A percentile compares a stretch with the other conserved stretches of the same genome.
Evolutionary conservation across 257 asterid genomes (phyloP).

Genomic region (Nemophila menziesii): DNA sequence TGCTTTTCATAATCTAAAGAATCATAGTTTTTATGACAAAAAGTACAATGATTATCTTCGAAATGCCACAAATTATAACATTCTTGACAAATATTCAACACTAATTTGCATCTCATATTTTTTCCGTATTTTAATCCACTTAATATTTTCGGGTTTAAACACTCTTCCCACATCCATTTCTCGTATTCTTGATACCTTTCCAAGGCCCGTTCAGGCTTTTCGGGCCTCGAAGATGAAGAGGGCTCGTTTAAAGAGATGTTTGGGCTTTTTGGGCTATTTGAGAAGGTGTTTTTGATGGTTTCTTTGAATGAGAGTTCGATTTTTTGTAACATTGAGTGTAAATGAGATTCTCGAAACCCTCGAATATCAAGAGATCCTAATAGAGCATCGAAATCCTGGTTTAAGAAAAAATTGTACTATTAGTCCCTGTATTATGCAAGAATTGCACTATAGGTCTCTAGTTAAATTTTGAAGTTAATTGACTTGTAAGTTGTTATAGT

Average conservation of each 20-base stretch:
- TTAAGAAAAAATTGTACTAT: no score
- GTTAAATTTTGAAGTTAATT: no score
- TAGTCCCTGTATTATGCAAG: no score
- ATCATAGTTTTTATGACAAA: constrained; percentile 29
- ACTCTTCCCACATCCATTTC: constrained; percentile 74
- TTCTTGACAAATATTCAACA: constrained; percentile 44
- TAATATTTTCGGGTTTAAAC: constrained; percentile 27
- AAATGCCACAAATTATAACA: constrained; percentile 36
- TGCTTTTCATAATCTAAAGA: constrained; percentile 33
- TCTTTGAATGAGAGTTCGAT: constrained; percentile 56
- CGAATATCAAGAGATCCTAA: constrained; percentile 70
- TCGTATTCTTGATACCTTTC: constrained; percentile 39
- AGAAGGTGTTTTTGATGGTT: constrained; percentile 24
- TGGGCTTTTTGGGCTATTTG: constrained; percentile 18
- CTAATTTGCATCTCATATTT: constrained; percentile 26
- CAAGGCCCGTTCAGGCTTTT: constrained; percentile 20
- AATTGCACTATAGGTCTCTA: no score
- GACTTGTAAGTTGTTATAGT: no score
- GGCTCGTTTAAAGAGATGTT: constrained; percentile 16
- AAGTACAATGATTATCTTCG: constrained; percentile 45
- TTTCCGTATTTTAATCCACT: constrained; percentile 36
- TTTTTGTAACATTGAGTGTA: constrained; percentile 61
- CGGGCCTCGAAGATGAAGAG: constrained; percentile 22
- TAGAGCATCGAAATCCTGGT: constrained; percentile 62
- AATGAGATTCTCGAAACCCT: constrained; percentile 73